These are phyloP conservation scores for Aegilops bicornis DNA, from an alignment of 176 grass and related monocot species.

Conservation along the genomic window DNA sequence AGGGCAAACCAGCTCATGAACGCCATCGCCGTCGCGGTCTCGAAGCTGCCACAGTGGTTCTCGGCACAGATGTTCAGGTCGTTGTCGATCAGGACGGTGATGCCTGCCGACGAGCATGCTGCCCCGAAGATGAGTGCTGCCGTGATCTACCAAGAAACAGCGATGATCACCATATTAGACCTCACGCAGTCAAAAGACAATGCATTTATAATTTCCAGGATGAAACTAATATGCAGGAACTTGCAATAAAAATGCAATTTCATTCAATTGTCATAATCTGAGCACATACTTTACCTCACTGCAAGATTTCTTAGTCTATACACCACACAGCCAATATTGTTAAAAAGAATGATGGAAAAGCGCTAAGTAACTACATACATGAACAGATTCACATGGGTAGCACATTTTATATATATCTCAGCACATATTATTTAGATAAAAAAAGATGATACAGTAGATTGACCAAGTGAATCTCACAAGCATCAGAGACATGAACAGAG, in stretches of 20 bases:
- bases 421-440: background rate
- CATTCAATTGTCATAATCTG: background rate
- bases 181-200: conserved; percentile 4
- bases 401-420: background rate
- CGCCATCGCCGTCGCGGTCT: conserved; percentile 71
- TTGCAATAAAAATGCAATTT: background rate
- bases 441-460: background rate
- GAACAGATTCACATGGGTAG: too few relatives aligned
- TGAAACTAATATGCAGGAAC: background rate
- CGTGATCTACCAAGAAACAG: conserved; percentile 64
- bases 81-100: conserved; percentile 73
- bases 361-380: background rate
- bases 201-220: background rate
- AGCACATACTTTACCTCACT: background rate
- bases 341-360: background rate
- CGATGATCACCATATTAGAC: background rate
- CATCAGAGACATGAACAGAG: conserved; percentile 4
- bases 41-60: conserved; percentile 76
- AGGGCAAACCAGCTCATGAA: conserved; percentile 88
- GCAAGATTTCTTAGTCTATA: background rate
- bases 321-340: background rate
- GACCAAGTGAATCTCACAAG: background rate
- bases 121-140: conserved; percentile 58
- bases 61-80: conserved; percentile 68
- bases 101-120: conserved; percentile 69